Percentiles rank a stretch among this genome's conserved stretches.
phyloP scores from a whole-genome alignment of 2,329 filamentous ascomycete species.

The Gaeumannomyces sp. region DNA sequence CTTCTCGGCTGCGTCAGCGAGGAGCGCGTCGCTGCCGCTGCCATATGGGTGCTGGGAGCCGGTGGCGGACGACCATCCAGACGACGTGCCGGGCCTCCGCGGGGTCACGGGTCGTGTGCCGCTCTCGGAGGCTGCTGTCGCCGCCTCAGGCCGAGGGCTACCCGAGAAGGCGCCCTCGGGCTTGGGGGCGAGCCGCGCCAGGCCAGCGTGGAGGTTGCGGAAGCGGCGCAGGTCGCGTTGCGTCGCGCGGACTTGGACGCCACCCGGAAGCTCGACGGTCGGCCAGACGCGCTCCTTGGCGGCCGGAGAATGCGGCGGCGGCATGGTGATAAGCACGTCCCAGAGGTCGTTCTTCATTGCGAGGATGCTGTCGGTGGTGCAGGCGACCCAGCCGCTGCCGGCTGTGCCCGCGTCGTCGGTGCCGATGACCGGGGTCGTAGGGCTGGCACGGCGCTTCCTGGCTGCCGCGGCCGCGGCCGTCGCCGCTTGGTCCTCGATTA shows the following conservation, averaged over 20 bases:
- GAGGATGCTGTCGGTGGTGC: slow-evolving; percentile 91
- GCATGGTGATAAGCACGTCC: slow-evolving; percentile 83
- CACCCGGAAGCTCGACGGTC: slow-evolving; percentile 60
- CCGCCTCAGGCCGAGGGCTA: not conserved
- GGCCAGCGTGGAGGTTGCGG: slow-evolving; percentile 57
- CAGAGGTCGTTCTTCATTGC: slow-evolving; percentile 80
- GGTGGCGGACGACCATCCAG: slow-evolving; percentile 10
- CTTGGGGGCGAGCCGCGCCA: slow-evolving; percentile 39
- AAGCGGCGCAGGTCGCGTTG: slow-evolving; percentile 85
- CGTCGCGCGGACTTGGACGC: slow-evolving; percentile 69
- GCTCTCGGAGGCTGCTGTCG: slow-evolving; percentile 13
- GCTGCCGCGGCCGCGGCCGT: slow-evolving; percentile 23
- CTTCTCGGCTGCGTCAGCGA: slow-evolving; percentile 44
- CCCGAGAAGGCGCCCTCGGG: not conserved
- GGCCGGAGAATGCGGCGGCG: slow-evolving; percentile 52
- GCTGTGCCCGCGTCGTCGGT: slow-evolving; percentile 36
- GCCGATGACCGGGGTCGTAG: slow-evolving; percentile 18
- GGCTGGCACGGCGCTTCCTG: slow-evolving; percentile 15
- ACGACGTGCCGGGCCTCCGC: slow-evolving; percentile 11
- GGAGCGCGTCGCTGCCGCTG: slow-evolving; percentile 27
- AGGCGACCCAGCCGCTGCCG: slow-evolving; percentile 78
- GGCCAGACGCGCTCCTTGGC: slow-evolving; percentile 66
- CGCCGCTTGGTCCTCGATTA: slow-evolving; percentile 56
- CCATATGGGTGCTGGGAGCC: slow-evolving; percentile 16
- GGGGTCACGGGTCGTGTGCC: not conserved